Evolutionary conservation across 2,329 filamentous ascomycete genomes (phyloP).

Genomic region (Onygena corvina): DNA sequence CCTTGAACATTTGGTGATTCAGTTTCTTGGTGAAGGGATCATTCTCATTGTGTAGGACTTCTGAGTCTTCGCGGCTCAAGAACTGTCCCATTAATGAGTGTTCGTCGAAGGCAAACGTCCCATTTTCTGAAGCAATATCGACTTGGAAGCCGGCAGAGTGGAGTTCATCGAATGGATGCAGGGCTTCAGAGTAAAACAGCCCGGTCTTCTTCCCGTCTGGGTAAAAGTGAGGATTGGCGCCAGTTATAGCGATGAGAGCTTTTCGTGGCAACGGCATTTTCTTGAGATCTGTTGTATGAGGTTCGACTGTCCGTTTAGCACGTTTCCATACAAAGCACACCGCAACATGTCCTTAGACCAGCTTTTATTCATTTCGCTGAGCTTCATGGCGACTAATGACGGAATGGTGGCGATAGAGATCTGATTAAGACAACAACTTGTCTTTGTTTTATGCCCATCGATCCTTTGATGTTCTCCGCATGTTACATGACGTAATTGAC

Average conservation of each 20-base stretch:
- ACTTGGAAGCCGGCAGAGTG: conserved; percentile 35
- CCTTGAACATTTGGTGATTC: conserved; percentile 24
- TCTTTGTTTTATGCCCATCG: neutral
- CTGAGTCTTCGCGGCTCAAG: conserved; percentile 29
- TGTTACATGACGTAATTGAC: neutral
- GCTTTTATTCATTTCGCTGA: neutral
- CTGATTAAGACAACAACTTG: neutral
- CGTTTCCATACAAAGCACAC: neutral
- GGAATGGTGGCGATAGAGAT: neutral
- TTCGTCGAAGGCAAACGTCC: conserved; percentile 33
- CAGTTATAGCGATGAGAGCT: conserved; percentile 18
- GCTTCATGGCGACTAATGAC: neutral
- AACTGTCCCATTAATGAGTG: conserved; percentile 31
- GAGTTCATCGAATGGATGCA: conserved; percentile 16
- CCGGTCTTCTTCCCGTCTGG: conserved; percentile 20
- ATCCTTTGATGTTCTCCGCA: neutral
- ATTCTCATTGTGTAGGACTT: conserved; percentile 28
- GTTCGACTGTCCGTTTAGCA: neutral
- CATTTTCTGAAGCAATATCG: conserved; percentile 37
- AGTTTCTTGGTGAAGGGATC: conserved; percentile 37
- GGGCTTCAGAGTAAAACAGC: conserved; percentile 16
- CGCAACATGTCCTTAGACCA: neutral
- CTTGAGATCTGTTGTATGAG: neutral
- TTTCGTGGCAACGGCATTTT: conserved; percentile 14
- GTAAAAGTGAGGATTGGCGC: conserved; percentile 21